Percentiles rank a stretch among this genome's conserved stretches.
Evolutionary conservation across 2,329 filamentous ascomycete genomes (phyloP).

Genomic region (Pseudogymnoascus sp.): DNA sequence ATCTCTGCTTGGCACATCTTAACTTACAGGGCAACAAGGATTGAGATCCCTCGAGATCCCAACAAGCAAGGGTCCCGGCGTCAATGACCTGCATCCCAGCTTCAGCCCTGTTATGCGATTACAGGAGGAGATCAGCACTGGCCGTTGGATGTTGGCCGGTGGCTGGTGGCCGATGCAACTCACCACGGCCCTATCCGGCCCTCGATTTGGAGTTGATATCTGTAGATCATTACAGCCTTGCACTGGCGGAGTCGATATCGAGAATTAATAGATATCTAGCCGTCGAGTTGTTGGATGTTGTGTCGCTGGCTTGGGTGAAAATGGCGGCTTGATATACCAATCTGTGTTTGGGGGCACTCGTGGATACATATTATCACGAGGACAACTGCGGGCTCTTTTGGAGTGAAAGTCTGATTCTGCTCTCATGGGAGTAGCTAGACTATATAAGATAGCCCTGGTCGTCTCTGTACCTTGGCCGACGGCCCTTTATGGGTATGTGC

Average conservation of each 20-base stretch:
- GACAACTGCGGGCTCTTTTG: not conserved
- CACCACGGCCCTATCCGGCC: not conserved
- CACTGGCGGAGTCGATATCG: not conserved
- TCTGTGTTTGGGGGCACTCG: not conserved
- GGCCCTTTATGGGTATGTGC: not conserved
- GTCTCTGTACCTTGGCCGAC: not conserved
- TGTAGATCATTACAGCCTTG: not conserved
- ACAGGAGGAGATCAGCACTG: not conserved
- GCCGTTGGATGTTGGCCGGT: not conserved
- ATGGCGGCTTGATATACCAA: not conserved
- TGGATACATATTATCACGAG: not conserved
- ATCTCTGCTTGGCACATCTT: not conserved
- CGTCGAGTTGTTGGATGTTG: no score
- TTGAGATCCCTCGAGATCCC: not conserved
- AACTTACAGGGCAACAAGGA: not conserved
- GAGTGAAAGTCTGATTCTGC: not conserved
- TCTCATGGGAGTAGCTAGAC: not conserved
- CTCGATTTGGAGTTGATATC: no score
- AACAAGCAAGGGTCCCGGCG: not conserved
- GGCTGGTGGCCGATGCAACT: not conserved
- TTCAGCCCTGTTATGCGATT: not conserved
- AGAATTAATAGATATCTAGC: no score
- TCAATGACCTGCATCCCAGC: not conserved
- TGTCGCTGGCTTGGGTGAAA: not conserved
- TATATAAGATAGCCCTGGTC: not conserved